Evolutionary conservation across 805 yeast genomes (phyloP).

Genomic region (Candida silvicultrix): DNA sequence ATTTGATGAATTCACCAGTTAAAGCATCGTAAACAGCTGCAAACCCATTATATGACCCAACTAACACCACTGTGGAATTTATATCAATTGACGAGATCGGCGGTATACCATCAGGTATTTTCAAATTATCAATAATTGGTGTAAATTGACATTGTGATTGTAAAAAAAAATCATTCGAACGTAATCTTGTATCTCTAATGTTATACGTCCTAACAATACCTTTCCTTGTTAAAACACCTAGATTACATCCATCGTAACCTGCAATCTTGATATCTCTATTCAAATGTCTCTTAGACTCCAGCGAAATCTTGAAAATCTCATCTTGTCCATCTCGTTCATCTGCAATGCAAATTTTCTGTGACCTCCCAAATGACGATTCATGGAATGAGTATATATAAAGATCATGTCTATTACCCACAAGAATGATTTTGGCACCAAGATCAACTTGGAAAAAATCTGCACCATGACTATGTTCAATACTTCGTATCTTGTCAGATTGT

Average conservation of each 20-base stretch:
- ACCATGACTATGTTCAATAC: slow-evolving; percentile 2
- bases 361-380: slow-evolving; percentile 7
- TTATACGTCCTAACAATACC: slow-evolving; percentile 13
- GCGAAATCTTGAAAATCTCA: slow-evolving; percentile 6
- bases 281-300: slow-evolving; percentile 8
- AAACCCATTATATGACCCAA: slow-evolving; percentile 19
- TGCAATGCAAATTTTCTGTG: background rate
- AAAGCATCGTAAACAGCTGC: slow-evolving; percentile 18
- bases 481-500: background rate
- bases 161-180: background rate
- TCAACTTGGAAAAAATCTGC: slow-evolving; percentile 17
- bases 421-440: slow-evolving; percentile 13
- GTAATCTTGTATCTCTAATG: slow-evolving; percentile 7
- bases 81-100: slow-evolving; percentile 14
- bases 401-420: slow-evolving; percentile 5
- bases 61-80: slow-evolving; percentile 15
- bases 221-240: slow-evolving; percentile 10
- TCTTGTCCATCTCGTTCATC: slow-evolving; percentile 1
- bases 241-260: slow-evolving; percentile 22
- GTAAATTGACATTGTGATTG: slow-evolving; percentile 1
- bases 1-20: slow-evolving; percentile 13
- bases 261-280: slow-evolving; percentile 10
- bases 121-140: slow-evolving; percentile 13
- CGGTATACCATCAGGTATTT: slow-evolving; percentile 10
- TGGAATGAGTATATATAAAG: slow-evolving; percentile 10